These are phyloP conservation scores for Crucibulum laeve DNA, from an alignment of 768 basidiomycete genomes.

Conservation along the genomic window DNA sequence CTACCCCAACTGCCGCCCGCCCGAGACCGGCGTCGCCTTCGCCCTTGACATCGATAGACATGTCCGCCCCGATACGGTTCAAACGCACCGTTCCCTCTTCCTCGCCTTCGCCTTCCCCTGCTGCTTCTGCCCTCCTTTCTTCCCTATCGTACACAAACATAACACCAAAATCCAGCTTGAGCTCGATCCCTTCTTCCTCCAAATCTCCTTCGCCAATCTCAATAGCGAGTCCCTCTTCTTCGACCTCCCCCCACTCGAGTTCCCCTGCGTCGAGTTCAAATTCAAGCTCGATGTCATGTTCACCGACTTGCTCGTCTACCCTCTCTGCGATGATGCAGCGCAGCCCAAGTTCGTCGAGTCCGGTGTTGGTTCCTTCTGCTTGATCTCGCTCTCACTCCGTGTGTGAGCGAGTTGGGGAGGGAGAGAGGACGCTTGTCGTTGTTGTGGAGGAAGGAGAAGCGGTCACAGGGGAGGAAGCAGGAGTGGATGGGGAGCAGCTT, in stretches of 20 bases:
- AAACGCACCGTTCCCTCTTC: slow-evolving; percentile 3
- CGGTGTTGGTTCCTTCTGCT: neutral
- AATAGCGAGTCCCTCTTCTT: neutral
- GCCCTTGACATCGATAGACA: neutral
- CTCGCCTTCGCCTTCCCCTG: neutral
- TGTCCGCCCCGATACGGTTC: slow-evolving; percentile 6
- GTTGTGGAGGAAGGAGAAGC: too few relatives aligned
- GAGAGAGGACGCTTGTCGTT: too few relatives aligned
- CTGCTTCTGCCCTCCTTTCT: neutral
- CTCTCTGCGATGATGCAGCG: too few relatives aligned
- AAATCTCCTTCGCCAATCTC: neutral
- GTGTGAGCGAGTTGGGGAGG: too few relatives aligned
- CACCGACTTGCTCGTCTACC: neutral
- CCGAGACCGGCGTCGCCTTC: slow-evolving; percentile 1
- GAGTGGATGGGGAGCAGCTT: too few relatives aligned
- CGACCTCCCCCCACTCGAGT: neutral
- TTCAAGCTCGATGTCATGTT: neutral
- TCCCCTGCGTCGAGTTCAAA: neutral
- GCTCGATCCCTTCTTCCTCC: neutral
- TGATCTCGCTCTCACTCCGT: too few relatives aligned
- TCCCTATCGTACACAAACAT: neutral
- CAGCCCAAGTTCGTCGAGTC: too few relatives aligned
- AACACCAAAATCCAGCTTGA: neutral
- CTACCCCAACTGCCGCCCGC: slow-evolving; percentile 1
- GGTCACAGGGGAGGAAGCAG: too few relatives aligned